These are phyloP conservation scores for Phytopythium montanum DNA, from an alignment of 352 stramenopile genomes.

Conservation along the genomic window DNA sequence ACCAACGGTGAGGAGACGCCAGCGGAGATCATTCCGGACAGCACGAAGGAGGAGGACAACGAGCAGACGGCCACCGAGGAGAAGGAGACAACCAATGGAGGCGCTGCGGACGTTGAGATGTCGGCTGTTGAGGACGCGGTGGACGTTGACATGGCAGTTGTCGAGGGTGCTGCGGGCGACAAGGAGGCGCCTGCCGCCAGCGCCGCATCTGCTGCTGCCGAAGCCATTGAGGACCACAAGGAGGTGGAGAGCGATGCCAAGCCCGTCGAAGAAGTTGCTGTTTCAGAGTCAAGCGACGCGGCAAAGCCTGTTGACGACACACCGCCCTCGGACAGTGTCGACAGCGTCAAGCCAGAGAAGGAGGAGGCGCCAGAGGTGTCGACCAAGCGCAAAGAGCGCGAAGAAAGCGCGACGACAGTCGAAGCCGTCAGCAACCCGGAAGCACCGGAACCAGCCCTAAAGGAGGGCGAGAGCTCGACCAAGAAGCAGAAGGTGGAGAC, in stretches of 20 bases:
- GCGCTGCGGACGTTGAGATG: neutral
- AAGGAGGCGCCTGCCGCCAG: neutral
- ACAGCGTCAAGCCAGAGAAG: constrained; percentile 6
- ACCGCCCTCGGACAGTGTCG: neutral
- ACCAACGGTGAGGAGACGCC: neutral
- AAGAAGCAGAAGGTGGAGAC: constrained; percentile 43
- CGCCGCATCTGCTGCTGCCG: neutral
- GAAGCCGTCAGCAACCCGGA: neutral
- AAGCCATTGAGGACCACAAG: neutral
- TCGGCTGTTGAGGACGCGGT: neutral
- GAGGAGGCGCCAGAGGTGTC: constrained; percentile 5
- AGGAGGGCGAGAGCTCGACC: neutral
- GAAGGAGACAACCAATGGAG: neutral
- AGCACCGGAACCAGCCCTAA: constrained; percentile 6
- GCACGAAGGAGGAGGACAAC: neutral
- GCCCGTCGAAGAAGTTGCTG: neutral
- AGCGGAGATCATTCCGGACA: neutral
- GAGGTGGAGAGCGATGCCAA: neutral
- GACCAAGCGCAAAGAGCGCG: constrained; percentile 23
- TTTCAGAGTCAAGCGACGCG: neutral
- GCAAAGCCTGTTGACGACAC: neutral
- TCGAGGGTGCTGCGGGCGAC: neutral
- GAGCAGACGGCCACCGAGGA: neutral
- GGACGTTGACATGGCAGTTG: neutral
- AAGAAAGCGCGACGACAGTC: neutral